Evolutionary conservation across 1,284 basidiomycete species (phyloP).

Genomic region (Cutaneotrichosporon arboriforme): DNA sequence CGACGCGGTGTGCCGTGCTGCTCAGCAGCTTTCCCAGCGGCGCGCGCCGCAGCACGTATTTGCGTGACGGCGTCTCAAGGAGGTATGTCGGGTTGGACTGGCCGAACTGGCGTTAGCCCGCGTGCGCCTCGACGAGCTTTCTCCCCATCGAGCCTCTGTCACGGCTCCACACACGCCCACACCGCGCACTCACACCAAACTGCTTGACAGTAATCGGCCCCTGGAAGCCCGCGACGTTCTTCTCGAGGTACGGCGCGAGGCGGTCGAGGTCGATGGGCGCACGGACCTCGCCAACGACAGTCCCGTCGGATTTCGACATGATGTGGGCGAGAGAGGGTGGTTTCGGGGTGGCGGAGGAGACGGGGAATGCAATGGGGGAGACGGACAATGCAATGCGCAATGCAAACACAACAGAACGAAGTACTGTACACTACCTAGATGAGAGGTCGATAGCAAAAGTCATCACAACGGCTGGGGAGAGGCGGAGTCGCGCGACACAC

Average conservation of each 20-base stretch:
- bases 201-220: slow-evolving; percentile 77
- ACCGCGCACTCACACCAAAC: slow-evolving; percentile 80
- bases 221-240: slow-evolving; percentile 56
- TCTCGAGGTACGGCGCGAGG: slow-evolving; percentile 64
- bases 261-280: slow-evolving; percentile 62
- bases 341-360: too few species aligned
- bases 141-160: neutral
- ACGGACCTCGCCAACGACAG: slow-evolving; percentile 50
- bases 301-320: slow-evolving; percentile 5
- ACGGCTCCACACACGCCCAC: neutral
- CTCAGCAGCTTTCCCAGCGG: slow-evolving; percentile 82
- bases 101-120: slow-evolving; percentile 10
- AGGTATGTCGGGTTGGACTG: slow-evolving; percentile 92
- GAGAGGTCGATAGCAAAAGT: too few species aligned
- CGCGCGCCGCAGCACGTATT: slow-evolving; percentile 78
- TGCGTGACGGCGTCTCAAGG: slow-evolving; percentile 15
- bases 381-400: neutral
- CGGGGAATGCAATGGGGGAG: neutral
- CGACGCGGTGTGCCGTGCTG: slow-evolving; percentile 86
- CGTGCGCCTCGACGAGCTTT: too few species aligned
- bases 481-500: too few species aligned
- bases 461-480: too few species aligned
- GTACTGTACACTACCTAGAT: too few species aligned
- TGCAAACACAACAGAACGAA: neutral
- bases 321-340: neutral